Base-by-base conservation (phyloP, 2,329 filamentous ascomycete genomes). In the Phoma herbarum region DNA sequence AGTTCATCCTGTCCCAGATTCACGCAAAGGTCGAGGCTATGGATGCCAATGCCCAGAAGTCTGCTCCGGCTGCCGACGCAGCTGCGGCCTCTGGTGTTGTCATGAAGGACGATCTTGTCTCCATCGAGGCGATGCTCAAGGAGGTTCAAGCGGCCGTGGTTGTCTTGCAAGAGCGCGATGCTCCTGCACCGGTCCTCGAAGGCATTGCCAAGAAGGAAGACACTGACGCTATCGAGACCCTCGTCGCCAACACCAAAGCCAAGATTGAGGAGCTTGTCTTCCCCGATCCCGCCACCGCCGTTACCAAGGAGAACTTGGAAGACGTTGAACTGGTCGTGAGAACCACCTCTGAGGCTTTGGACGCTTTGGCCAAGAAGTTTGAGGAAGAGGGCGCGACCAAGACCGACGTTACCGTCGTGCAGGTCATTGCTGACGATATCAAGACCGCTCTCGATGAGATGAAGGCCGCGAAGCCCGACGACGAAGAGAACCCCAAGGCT, bases 211-310 rank as follows among this genome's bases (percentile, higher is more conserved):
- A 84, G 29, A 91, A 91, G 72, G 92, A 97, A 65, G 93, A 98
- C 67, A 91, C 93, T 0, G 88, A 94, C 61, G 92, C 92, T 11
- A 93, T 98, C 58, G 94, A 97, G 76, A 96, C 90, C 0, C 88
- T 98, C 47, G 83, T 98, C 12, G 88, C 90, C 41, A 97, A 96
- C 74, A 93, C 93, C 29, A 97, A 97, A 75, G 88, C 89, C 5
- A 91, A 91, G 45, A 81, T 98, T 10, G 94, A 97, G 58, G 93
- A 96, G 59, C 85, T 96, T 48, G 86, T 76, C 5, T 75, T 86
- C 25, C 82, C 85, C 1, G 82, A 93, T 49, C 85, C 87, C 3
- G 90, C 93, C 31, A 87, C 90, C 57, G 81, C 87, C 2, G 87
- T 93, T 10, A 85, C 81, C 29, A 84, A 85, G 42, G 84, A 87